phyloP scores from a whole-genome alignment of 1,284 basidiomycete genomes.

The Phlebopus sp. region DNA sequence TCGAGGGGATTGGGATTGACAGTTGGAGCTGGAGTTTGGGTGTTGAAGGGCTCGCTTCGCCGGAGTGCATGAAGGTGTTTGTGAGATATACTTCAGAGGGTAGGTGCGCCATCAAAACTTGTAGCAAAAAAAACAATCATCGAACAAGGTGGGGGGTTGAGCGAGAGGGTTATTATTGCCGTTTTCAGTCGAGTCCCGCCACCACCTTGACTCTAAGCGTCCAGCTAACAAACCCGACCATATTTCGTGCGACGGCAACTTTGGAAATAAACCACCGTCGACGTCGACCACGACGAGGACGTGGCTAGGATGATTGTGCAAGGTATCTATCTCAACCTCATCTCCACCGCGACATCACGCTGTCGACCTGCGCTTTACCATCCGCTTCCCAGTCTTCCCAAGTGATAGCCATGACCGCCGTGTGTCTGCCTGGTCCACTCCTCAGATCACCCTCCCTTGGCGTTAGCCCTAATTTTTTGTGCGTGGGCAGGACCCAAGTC shows the following conservation, averaged over 20 bases:
- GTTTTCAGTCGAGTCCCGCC: no score
- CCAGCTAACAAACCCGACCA: no score
- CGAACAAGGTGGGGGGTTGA: constrained; percentile 3
- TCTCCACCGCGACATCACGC: not conserved
- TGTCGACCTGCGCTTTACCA: constrained; percentile 2
- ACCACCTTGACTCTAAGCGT: no score
- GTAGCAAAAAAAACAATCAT: constrained; percentile 1
- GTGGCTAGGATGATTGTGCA: not conserved
- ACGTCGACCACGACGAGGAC: no score
- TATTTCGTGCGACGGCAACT: constrained; percentile 25
- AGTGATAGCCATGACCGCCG: constrained; percentile 26
- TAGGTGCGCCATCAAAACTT: constrained; percentile 26
- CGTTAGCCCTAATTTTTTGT: constrained; percentile 14
- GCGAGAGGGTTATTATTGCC: constrained; percentile 17
- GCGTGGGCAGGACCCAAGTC: constrained; percentile 24
- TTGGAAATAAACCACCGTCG: constrained; percentile 31
- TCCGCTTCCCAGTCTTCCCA: constrained; percentile 35
- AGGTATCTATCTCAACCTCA: not conserved
- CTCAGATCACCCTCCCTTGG: constrained; percentile 11
- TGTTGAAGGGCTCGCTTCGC: constrained; percentile 29
- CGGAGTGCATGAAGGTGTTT: constrained; percentile 33
- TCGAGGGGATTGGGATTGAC: constrained; percentile 32
- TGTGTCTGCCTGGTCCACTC: constrained; percentile 22
- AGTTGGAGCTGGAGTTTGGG: constrained; percentile 33
- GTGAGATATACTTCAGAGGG: constrained; percentile 32